These are phyloP conservation scores for Suillus sp. DNA, from an alignment of 768 basidiomycete genomes.

Conservation along the genomic window DNA sequence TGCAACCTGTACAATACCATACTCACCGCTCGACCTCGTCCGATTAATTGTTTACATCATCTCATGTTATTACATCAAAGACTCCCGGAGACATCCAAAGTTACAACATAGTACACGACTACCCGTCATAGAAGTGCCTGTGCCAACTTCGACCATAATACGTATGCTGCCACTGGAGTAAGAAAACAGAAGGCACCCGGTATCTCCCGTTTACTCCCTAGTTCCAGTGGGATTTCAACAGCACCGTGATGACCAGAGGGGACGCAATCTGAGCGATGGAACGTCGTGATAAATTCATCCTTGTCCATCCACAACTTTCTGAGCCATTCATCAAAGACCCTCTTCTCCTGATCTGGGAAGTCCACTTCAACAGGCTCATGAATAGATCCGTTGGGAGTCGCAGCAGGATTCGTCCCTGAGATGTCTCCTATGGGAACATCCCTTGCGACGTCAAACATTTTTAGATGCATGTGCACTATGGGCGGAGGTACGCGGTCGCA, in stretches of 20 bases:
- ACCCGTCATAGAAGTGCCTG: slow-evolving; percentile 23
- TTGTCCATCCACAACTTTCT: slow-evolving; percentile 82
- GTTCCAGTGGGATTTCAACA: slow-evolving; percentile 59
- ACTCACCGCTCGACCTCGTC: not conserved
- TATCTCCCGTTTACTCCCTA: slow-evolving; percentile 57
- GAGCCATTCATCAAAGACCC: slow-evolving; percentile 82
- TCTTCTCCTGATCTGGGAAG: slow-evolving; percentile 59
- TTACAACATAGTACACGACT: slow-evolving; percentile 15
- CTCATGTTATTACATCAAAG: slow-evolving; percentile 7
- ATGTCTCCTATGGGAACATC: slow-evolving; percentile 73
- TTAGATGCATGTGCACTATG: slow-evolving; percentile 82
- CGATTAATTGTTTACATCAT: slow-evolving; percentile 8
- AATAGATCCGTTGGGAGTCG: slow-evolving; percentile 31
- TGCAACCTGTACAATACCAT: not conserved
- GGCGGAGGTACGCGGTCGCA: slow-evolving; percentile 81
- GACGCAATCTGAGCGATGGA: slow-evolving; percentile 56
- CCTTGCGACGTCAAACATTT: slow-evolving; percentile 67
- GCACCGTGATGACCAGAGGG: slow-evolving; percentile 28
- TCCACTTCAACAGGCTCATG: slow-evolving; percentile 44
- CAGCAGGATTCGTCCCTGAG: slow-evolving; percentile 37
- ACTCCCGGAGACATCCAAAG: slow-evolving; percentile 1
- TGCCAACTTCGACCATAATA: slow-evolving; percentile 47
- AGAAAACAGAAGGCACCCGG: slow-evolving; percentile 74
- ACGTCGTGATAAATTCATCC: slow-evolving; percentile 74
- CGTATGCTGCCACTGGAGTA: slow-evolving; percentile 54